Percentiles rank a stretch among this genome's conserved stretches.
Evolutionary conservation across 1,284 basidiomycete genomes (phyloP).

Genomic region (Phellopilus nigrolimitatus): DNA sequence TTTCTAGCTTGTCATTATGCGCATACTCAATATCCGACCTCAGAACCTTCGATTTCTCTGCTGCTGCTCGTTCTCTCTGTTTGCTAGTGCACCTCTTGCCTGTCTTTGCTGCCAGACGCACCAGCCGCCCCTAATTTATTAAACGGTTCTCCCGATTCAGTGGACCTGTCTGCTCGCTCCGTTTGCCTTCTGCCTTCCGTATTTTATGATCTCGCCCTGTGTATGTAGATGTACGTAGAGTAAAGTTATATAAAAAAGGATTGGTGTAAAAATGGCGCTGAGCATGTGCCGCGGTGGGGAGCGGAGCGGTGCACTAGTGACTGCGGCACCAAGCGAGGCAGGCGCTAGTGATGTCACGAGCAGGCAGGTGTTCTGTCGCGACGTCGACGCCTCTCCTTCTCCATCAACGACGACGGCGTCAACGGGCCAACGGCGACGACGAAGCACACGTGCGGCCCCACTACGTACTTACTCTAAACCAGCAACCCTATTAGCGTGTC

Average conservation of each 20-base stretch:
- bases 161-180: constrained; percentile 2
- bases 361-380: neutral
- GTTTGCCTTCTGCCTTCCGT: neutral
- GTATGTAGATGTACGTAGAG: constrained; percentile 20
- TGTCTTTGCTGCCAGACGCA: neutral
- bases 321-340: too few species aligned
- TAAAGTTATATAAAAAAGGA: constrained; percentile 7
- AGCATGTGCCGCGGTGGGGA: too few species aligned
- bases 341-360: constrained; percentile 7
- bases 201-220: constrained; percentile 11
- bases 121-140: neutral
- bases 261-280: too few species aligned
- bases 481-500: too few species aligned
- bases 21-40: neutral
- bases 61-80: too few species aligned
- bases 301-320: too few species aligned
- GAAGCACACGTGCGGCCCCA: too few species aligned
- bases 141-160: constrained; percentile 4
- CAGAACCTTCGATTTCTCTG: neutral
- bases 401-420: neutral
- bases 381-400: neutral
- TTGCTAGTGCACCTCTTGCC: too few species aligned
- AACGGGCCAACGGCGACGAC: neutral
- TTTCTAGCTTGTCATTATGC: too few species aligned
- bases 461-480: too few species aligned